These are phyloP conservation scores for Castanopsis chinensis DNA, from an alignment of 306 rosid species.

Conservation along the genomic window DNA sequence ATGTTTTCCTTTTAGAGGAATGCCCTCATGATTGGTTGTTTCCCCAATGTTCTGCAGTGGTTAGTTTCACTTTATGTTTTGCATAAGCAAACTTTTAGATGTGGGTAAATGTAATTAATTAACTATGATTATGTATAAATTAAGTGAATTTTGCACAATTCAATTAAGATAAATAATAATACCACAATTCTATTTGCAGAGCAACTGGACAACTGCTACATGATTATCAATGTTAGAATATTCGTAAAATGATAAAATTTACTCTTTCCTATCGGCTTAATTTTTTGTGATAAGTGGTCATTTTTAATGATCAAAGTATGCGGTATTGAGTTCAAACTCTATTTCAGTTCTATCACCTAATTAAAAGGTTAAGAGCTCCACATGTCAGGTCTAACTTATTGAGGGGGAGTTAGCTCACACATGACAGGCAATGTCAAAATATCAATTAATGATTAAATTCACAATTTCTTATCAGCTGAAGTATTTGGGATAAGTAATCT, in stretches of 20 bases:
- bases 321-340: neutral
- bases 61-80: constrained; percentile 37
- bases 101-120: neutral
- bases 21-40: constrained; percentile 98
- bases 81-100: neutral
- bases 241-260: neutral
- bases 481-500: neutral
- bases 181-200: neutral
- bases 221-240: neutral
- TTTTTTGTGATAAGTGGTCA: neutral
- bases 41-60: constrained; percentile 97
- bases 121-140: neutral
- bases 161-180: neutral
- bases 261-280: neutral
- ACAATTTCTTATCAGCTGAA: neutral
- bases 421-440: neutral
- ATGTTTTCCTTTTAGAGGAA: constrained; percentile 77
- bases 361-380: neutral
- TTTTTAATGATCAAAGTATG: neutral
- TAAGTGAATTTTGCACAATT: neutral
- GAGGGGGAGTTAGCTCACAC: neutral
- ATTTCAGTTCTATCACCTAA: neutral
- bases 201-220: neutral
- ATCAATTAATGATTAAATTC: neutral
- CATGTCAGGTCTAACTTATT: neutral